Evolutionary conservation across 1,284 basidiomycete genomes (phyloP).

Genomic region (Papiliotrema fonsecae): DNA sequence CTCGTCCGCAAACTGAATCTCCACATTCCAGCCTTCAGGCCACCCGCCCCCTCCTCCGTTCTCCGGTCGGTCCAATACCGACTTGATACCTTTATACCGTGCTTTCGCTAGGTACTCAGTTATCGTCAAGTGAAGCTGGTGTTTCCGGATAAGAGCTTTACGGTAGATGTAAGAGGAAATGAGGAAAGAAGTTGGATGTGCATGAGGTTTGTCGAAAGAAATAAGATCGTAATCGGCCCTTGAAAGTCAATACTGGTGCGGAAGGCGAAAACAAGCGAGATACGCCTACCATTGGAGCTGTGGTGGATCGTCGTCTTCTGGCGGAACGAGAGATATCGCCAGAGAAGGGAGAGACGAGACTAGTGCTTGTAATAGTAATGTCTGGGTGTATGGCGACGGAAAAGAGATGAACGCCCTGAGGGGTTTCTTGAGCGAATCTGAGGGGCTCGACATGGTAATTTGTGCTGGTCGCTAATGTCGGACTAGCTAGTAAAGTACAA

Average conservation of each 20-base stretch:
- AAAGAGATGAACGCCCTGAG: slow-evolving; percentile 61
- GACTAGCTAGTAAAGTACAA: too few relatives aligned
- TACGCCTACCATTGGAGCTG: slow-evolving; percentile 40
- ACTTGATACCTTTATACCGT: slow-evolving; percentile 32
- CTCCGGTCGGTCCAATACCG: slow-evolving; percentile 49
- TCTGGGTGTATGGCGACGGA: slow-evolving; percentile 70
- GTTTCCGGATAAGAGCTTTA: slow-evolving; percentile 91
- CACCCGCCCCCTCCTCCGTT: too few relatives aligned
- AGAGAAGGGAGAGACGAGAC: slow-evolving; percentile 36
- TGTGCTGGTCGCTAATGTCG: too few relatives aligned
- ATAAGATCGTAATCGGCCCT: slow-evolving; percentile 65
- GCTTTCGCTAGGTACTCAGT: slow-evolving; percentile 70
- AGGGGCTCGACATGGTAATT: too few relatives aligned
- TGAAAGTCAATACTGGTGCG: not conserved
- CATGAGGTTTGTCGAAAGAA: slow-evolving; percentile 64
- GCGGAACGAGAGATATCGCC: slow-evolving; percentile 28
- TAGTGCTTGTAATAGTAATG: slow-evolving; percentile 64
- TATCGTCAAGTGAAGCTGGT: slow-evolving; percentile 77
- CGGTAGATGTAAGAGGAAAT: slow-evolving; percentile 85
- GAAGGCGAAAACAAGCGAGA: not conserved
- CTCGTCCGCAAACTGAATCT: slow-evolving; percentile 88
- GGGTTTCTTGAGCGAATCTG: too few relatives aligned
- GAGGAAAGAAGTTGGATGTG: slow-evolving; percentile 51
- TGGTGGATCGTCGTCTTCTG: slow-evolving; percentile 31
- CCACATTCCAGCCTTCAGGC: slow-evolving; percentile 81